phyloP scores from a whole-genome alignment of 78 protist genomes.

The Speleostelium caveatum region DNA sequence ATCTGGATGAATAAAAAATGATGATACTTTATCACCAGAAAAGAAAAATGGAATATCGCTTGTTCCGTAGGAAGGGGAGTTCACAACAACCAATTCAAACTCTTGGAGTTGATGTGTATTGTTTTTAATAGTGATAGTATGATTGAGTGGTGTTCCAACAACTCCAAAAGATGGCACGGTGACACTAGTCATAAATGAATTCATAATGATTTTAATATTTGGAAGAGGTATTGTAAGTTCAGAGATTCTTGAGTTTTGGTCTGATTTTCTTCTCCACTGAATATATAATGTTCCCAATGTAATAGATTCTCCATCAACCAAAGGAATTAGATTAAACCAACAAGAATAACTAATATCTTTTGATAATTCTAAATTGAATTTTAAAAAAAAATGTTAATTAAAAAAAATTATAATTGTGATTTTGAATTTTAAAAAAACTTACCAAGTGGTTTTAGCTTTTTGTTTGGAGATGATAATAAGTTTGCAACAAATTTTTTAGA shows the following conservation, averaged over 20 bases:
- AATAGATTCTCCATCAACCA: constrained; percentile 50
- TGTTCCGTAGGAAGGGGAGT: constrained; percentile 48
- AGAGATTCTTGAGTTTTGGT: background rate
- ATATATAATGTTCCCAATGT: constrained; percentile 31
- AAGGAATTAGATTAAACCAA: constrained; percentile 64
- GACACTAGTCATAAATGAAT: constrained; percentile 34
- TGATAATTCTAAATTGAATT: too few species aligned
- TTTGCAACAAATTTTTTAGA: constrained; percentile 22
- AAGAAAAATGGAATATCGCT: constrained; percentile 58
- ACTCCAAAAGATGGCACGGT: constrained; percentile 33
- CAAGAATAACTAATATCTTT: constrained; percentile 30
- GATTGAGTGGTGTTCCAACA: constrained; percentile 38
- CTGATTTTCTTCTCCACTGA: constrained; percentile 26
- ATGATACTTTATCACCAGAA: constrained; percentile 35
- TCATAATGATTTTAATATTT: constrained; percentile 28
- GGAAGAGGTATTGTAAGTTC: constrained; percentile 41
- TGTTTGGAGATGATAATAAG: constrained; percentile 14
- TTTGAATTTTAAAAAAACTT: too few species aligned
- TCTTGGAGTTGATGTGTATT: constrained; percentile 69
- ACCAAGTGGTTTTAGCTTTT: background rate
- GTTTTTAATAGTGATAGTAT: constrained; percentile 28
- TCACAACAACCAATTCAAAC: constrained; percentile 48
- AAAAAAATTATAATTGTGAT: too few species aligned
- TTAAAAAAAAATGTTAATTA: too few species aligned
- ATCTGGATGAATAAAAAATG: constrained; percentile 66